Evolutionary conservation across 306 rosid genomes (phyloP), one percentile per base, ranked within the genome.

Genomic region (Inga laurina): DNA sequence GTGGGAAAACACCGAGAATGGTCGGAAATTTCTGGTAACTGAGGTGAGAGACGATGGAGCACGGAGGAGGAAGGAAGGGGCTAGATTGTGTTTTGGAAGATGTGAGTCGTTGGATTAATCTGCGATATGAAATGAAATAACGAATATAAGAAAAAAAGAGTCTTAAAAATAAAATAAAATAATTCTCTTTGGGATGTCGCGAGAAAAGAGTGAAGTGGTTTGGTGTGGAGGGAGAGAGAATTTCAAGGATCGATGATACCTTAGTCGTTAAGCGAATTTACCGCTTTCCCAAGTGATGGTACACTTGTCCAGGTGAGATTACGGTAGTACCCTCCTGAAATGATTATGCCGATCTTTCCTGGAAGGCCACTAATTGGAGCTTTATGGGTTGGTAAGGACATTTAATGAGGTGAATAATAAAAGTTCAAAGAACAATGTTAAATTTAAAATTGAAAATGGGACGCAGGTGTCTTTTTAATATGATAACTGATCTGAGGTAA

Each of bases 51-150:
- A 70, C 41, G 71, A 69, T 19, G 75, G 73, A 70, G 78, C 14
- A n/a, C 39, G 76, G 44, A 11, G 34, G 19, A 19, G 39, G 3
- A 59, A 62, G 1, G 37, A 13, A 27, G 19, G 59, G 54, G 21
- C 44, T 32, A 54, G 72, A n/a, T 24, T 10, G 49, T 41, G 49
- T 5, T 76, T 19, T 82, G 79, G 86, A 57, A 21, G 71, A 73
- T 78, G 16, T 44, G 82, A 77, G 64, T 77, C 82, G 79, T 77
- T 51, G 68, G 81, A 78, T 83, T 78, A 78, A 27, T 57, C 34
- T 57, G 56, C 0, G 16, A 21, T 24, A 27, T 8, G 35, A n/a
- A 44, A 43, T 4, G 52, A 49, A 41, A 45, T 44, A 10, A 44
- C 0, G 2, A 44, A 44, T 68, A 45, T 66, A 22, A 52, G 32